A percentile compares a stretch with the other conserved stretches of the same genome.
These are phyloP conservation scores for Hippophae rhamnoides DNA, from an alignment of 306 rosid genomes.

Conservation along the genomic window DNA sequence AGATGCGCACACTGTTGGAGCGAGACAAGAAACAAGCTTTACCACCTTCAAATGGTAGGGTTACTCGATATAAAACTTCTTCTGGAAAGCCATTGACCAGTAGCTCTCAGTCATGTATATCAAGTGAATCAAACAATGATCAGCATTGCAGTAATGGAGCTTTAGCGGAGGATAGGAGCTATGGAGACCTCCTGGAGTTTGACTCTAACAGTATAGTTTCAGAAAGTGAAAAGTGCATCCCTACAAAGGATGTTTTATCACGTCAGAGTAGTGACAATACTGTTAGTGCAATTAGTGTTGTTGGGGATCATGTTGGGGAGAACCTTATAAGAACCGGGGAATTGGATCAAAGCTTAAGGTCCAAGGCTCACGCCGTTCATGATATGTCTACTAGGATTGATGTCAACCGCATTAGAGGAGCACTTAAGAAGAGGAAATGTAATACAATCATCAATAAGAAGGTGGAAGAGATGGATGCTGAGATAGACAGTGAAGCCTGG, in stretches of 20 bases:
- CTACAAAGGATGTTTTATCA: constrained; percentile 16
- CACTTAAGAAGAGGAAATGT: constrained; percentile 29
- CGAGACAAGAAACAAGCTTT: constrained; percentile 18
- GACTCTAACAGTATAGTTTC: constrained; percentile 1
- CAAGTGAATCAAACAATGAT: constrained; percentile 19
- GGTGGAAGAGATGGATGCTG: constrained; percentile 8
- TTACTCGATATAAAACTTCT: constrained; percentile 15
- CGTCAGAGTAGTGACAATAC: constrained; percentile 15
- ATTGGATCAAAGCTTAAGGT: constrained; percentile 15
- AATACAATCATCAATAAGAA: constrained; percentile 17
- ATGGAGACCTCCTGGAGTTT: constrained; percentile 6
- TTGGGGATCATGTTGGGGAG: constrained; percentile 23
- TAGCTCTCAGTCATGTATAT: constrained; percentile 30
- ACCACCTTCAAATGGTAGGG: constrained; percentile 16
- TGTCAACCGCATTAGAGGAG: constrained; percentile 26
- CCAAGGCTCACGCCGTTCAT: constrained; percentile 10
- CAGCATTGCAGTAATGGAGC: constrained; percentile 11
- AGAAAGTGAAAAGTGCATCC: constrained; percentile 7
- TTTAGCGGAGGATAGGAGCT: constrained; percentile 12
- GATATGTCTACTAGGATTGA: constrained; percentile 15
- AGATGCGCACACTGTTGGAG: constrained; percentile 31
- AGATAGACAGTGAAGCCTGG: constrained; percentile 36
- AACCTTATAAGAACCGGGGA: constrained; percentile 10
- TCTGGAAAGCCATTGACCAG: constrained; percentile 16
- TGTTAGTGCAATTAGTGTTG: constrained; percentile 22